Percentiles rank a stretch among this genome's conserved stretches.
Evolutionary conservation across 129 eudicot species (phyloP).

Genomic region (Gnaphalium uliginosum): DNA sequence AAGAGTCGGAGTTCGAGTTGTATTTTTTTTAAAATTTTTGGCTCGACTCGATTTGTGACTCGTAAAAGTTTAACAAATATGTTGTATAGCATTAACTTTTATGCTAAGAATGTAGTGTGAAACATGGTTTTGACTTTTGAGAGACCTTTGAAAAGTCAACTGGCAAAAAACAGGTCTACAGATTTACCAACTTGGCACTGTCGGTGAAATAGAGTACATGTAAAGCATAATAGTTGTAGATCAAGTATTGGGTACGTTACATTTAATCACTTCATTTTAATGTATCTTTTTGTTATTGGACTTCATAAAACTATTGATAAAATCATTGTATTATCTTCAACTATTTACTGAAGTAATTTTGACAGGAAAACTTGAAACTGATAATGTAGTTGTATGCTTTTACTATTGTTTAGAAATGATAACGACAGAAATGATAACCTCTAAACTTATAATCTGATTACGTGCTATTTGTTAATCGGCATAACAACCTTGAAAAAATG

Average conservation of each 20-base stretch:
- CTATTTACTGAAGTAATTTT: too few species aligned
- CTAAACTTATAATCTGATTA: too few species aligned
- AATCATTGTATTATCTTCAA: background rate
- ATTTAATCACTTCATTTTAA: background rate
- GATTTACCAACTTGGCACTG: conserved; percentile 33
- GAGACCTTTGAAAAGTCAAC: conserved; percentile 21
- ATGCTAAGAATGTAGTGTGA: conserved; percentile 17
- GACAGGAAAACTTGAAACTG: too few species aligned
- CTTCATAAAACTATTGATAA: background rate
- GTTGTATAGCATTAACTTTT: conserved; percentile 20
- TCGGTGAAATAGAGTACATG: conserved; percentile 28
- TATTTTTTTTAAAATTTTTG: too few species aligned
- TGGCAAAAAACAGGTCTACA: conserved; percentile 1
- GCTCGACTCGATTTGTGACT: too few species aligned
- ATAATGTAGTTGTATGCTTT: too few species aligned
- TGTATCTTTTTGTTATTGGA: too few species aligned
- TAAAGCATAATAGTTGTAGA: conserved; percentile 31
- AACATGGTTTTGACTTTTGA: conserved; percentile 11
- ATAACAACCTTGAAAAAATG: background rate
- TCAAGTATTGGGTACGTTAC: background rate
- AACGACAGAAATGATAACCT: too few species aligned
- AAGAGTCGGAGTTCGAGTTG: too few species aligned
- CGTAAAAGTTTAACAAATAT: too few species aligned
- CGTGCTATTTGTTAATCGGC: background rate
- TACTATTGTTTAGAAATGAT: too few species aligned